These are phyloP conservation scores for Arthrobotrys sinensis DNA, from an alignment of 2,329 filamentous ascomycete species.

Conservation along the genomic window DNA sequence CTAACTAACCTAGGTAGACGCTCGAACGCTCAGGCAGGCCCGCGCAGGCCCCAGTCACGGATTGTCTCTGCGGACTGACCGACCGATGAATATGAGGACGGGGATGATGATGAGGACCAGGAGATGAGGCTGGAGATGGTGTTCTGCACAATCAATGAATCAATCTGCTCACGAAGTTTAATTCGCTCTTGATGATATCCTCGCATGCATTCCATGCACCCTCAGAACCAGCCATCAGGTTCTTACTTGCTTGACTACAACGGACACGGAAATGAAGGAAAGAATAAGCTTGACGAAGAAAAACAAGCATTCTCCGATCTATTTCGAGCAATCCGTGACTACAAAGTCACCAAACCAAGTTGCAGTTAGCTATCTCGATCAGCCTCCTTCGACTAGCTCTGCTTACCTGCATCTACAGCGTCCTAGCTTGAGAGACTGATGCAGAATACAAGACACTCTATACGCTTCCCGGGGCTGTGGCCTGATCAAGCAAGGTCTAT, in stretches of 20 bases:
- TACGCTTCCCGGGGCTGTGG: constrained; percentile 19
- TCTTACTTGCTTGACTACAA: too few relatives aligned
- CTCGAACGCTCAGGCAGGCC: not conserved
- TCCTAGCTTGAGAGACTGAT: not conserved
- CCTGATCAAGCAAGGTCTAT: constrained; percentile 15
- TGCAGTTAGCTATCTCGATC: not conserved
- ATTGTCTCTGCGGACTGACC: constrained; percentile 24
- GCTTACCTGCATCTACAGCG: not conserved
- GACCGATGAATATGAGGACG: not conserved
- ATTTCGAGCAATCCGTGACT: too few relatives aligned
- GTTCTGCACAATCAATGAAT: too few relatives aligned
- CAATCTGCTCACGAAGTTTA: too few relatives aligned
- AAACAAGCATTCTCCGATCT: too few relatives aligned
- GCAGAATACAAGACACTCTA: not conserved
- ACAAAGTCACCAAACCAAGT: too few relatives aligned
- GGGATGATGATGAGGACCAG: not conserved
- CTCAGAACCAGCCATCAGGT: too few relatives aligned
- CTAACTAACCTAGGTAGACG: constrained; percentile 2
- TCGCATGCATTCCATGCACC: too few relatives aligned
- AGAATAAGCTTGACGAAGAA: too few relatives aligned
- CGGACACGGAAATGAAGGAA: too few relatives aligned
- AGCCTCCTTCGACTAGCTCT: not conserved
- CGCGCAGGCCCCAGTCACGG: constrained; percentile 7
- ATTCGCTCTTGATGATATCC: too few relatives aligned
- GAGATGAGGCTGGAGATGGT: not conserved